Percentiles rank a stretch among this genome's conserved stretches.
Evolutionary conservation across 2,329 filamentous ascomycete genomes (phyloP).

Genomic region (Pseudogymnoascus sp.): DNA sequence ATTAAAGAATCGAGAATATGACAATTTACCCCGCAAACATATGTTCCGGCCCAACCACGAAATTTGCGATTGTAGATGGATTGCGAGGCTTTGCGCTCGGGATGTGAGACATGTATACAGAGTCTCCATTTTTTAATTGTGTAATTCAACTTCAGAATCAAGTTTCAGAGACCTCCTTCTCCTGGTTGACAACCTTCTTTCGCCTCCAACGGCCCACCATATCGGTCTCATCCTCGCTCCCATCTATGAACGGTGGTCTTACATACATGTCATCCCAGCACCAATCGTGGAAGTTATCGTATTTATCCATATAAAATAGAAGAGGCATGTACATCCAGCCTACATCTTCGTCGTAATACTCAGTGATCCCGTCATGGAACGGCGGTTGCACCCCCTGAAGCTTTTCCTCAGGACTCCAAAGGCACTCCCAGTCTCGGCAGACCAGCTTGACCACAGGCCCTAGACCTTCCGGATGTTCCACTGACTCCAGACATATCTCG

Average conservation of each 20-base stretch:
- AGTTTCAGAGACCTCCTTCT: not conserved
- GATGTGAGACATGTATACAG: no score
- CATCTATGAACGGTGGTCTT: not conserved
- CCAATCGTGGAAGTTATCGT: not conserved
- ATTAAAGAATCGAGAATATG: no score
- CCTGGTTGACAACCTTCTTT: not conserved
- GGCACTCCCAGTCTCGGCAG: not conserved
- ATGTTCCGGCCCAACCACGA: no score
- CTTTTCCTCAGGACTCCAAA: not conserved
- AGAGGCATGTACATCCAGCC: slow-evolving; percentile 3
- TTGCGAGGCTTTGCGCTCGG: no score
- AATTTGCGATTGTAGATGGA: no score
- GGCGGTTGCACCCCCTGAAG: not conserved
- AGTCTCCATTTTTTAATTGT: not conserved
- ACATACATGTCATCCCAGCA: not conserved
- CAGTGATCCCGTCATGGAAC: not conserved
- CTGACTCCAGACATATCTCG: not conserved
- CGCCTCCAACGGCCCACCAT: not conserved
- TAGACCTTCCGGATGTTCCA: not conserved
- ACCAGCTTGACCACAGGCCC: not conserved
- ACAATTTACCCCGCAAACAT: no score
- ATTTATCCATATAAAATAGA: not conserved
- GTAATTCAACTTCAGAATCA: not conserved
- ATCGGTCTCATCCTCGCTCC: not conserved
- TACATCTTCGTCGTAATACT: not conserved